phyloP scores from a whole-genome alignment of 108 stramenopile genomes.

The Craspedostauros australis region DNA sequence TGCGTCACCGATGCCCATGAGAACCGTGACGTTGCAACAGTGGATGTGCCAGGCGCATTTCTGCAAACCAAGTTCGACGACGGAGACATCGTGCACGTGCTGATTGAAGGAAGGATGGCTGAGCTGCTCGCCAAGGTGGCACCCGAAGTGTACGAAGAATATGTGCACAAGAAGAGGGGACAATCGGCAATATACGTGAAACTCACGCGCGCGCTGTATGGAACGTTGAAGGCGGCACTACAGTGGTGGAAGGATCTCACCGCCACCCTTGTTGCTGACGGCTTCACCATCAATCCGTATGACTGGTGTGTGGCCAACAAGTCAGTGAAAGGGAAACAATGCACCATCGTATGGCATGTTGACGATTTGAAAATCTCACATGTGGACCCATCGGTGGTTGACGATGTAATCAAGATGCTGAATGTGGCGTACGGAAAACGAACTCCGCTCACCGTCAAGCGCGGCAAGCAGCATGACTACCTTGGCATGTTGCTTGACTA shows the following conservation, averaged over 20 bases:
- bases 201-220: conserved; percentile 37
- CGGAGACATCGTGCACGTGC: conserved; percentile 11
- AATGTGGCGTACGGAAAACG: conserved; percentile 11
- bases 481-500: conserved; percentile 32
- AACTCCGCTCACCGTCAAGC: conserved; percentile 4
- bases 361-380: conserved; percentile 48
- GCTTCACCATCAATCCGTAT: conserved; percentile 30
- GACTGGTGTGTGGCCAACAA: conserved; percentile 41
- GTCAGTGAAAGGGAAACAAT: conserved; percentile 32
- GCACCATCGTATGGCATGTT: conserved; percentile 38
- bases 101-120: conserved; percentile 13
- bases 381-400: conserved; percentile 10
- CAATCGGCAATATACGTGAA: conserved; percentile 24
- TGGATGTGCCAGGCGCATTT: conserved; percentile 41
- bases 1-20: conserved; percentile 36
- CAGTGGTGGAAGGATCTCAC: conserved; percentile 28
- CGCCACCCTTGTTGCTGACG: neutral
- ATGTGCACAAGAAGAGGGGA: conserved; percentile 7
- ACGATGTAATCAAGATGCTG: conserved; percentile 1
- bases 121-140: conserved; percentile 19
- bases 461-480: conserved; percentile 26
- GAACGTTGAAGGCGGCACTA: conserved; percentile 23
- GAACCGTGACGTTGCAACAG: conserved; percentile 21
- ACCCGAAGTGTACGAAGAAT: conserved; percentile 11
- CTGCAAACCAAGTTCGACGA: conserved; percentile 29